phyloP scores from a whole-genome alignment of 148 eudicot species.

The Silene conica region DNA sequence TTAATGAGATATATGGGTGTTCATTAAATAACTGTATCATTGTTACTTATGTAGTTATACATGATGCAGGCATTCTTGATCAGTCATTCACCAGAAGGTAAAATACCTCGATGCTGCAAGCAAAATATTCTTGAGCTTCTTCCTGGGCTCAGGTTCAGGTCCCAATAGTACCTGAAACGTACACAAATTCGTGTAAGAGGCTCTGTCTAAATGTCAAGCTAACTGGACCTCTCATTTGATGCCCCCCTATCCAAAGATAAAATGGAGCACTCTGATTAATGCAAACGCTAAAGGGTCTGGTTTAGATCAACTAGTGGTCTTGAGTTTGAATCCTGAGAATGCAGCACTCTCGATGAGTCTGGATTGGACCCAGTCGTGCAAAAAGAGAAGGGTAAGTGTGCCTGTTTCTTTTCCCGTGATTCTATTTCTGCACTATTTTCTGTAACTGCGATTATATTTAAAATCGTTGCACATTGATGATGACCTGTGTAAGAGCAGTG shows the following conservation, averaged over 20 bases:
- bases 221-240: too few species aligned
- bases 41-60: not conserved
- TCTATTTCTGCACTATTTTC: not conserved
- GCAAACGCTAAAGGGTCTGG: too few species aligned
- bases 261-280: too few species aligned
- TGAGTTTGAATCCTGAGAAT: too few species aligned
- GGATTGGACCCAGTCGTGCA: too few species aligned
- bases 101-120: conserved; percentile 86
- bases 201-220: not conserved
- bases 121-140: conserved; percentile 89
- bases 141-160: conserved; percentile 75
- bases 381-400: not conserved
- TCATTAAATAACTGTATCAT: not conserved
- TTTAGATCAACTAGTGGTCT: too few species aligned
- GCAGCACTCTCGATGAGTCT: too few species aligned
- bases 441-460: not conserved
- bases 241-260: too few species aligned
- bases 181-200: not conserved
- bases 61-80: not conserved
- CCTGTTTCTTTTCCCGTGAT: not conserved
- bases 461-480: not conserved
- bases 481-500: conserved; percentile 72
- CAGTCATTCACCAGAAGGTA: not conserved
- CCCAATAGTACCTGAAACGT: conserved; percentile 65
- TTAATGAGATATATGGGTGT: not conserved